phyloP scores from a whole-genome alignment of 2,329 filamentous ascomycete genomes.

The Fusarium redolens region DNA sequence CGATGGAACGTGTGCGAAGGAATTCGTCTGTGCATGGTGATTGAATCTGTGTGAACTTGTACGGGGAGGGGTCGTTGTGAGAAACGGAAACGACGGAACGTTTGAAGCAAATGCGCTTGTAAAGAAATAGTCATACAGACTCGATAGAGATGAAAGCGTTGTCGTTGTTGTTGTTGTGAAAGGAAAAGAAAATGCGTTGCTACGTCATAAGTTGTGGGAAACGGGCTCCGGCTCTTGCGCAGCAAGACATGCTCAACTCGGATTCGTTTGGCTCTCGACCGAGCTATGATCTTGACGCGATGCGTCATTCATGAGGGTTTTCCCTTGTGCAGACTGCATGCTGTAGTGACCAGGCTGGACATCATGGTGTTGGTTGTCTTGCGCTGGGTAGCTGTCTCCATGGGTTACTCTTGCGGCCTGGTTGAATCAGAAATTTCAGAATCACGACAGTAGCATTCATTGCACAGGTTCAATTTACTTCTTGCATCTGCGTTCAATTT shows the following conservation, averaged over 20 bases:
- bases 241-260: background rate
- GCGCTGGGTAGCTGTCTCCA: background rate
- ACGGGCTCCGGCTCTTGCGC: background rate
- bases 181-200: background rate
- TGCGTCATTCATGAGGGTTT: no score
- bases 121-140: no score
- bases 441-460: background rate
- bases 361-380: no score
- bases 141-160: background rate
- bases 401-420: background rate
- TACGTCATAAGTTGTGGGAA: background rate
- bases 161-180: background rate
- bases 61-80: fast-evolving
- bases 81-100: fast-evolving
- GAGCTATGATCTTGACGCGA: fast-evolving
- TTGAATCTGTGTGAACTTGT: fast-evolving
- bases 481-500: no score
- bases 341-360: no score
- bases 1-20: no score
- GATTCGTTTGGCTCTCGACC: fast-evolving
- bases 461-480: no score
- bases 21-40: background rate
- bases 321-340: no score
- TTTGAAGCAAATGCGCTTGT: background rate
- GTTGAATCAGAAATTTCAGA: background rate